Conservation (phyloP, 2,329 filamentous ascomycete species). For the Blastomyces gilchristii region DNA sequence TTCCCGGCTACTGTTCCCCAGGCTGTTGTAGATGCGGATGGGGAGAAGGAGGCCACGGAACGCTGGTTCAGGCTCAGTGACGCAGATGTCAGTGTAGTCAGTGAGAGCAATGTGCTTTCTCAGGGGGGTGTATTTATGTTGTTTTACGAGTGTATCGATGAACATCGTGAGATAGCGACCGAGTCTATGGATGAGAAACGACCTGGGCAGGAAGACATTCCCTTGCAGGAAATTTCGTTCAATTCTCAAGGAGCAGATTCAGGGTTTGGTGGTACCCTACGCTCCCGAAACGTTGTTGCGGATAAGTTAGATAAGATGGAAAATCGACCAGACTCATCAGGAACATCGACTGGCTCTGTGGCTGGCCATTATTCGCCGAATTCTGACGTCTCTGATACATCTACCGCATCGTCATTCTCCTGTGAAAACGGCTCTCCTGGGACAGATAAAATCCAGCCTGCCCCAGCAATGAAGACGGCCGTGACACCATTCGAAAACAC, state of each 20-base stretch:
- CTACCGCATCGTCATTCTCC: slow-evolving; percentile 1
- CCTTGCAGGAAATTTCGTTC: neutral
- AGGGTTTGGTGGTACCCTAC: neutral
- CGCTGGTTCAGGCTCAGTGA: slow-evolving; percentile 91
- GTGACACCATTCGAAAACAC: neutral
- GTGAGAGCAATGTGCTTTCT: slow-evolving; percentile 60
- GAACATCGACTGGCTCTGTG: neutral
- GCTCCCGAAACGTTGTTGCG: neutral
- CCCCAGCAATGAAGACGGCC: slow-evolving; percentile 6
- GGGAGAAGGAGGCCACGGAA: slow-evolving; percentile 32
- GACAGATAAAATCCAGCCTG: slow-evolving; percentile 1
- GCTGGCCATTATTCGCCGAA: neutral
- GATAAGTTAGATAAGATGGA: neutral
- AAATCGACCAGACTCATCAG: neutral
- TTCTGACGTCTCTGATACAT: slow-evolving; percentile 8
- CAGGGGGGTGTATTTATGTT: slow-evolving; percentile 91
- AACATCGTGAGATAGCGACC: slow-evolving; percentile 11
- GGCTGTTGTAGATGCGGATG: slow-evolving; percentile 24
- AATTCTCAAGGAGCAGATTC: neutral
- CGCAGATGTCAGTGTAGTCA: slow-evolving; percentile 65
- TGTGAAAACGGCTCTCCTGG: neutral
- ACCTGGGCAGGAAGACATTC: slow-evolving; percentile 19
- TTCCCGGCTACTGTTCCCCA: slow-evolving; percentile 28
- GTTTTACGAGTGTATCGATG: slow-evolving; percentile 73
- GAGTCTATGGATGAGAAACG: slow-evolving; percentile 17